Evolutionary conservation across 1,284 basidiomycete species (phyloP).

Genomic region (Melampsora americana): DNA sequence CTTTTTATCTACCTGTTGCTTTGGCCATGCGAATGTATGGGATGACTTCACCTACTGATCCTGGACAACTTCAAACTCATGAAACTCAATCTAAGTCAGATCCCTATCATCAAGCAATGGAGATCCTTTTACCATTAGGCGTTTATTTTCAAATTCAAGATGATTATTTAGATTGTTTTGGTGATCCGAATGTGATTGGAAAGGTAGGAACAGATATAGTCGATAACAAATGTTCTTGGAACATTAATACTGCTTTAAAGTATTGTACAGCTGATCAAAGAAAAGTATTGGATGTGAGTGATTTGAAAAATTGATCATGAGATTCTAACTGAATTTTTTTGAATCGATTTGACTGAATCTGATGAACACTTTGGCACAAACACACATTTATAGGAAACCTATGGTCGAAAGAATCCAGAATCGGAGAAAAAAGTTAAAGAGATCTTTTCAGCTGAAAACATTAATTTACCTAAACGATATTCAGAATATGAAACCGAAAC

Average conservation of each 20-base stretch:
- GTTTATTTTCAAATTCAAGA: conserved; percentile 99
- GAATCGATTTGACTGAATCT: too few relatives aligned
- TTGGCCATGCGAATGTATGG: conserved; percentile 73
- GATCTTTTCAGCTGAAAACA: conserved; percentile 63
- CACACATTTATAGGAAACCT: conserved; percentile 73
- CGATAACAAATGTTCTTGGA: conserved; percentile 99
- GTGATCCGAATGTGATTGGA: conserved; percentile 84
- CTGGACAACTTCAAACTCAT: conserved; percentile 58
- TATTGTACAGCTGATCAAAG: conserved; percentile 65
- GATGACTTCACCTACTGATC: conserved; percentile 18
- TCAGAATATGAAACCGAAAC: conserved; percentile 72
- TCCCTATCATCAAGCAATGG: conserved; percentile 74
- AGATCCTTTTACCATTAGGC: conserved; percentile 85
- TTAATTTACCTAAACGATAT: conserved; percentile 70
- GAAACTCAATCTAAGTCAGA: conserved; percentile 53
- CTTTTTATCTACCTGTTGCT: conserved; percentile 96
- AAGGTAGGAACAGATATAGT: conserved; percentile 98
- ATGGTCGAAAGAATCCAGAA: conserved; percentile 74
- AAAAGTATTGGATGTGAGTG: conserved; percentile 59
- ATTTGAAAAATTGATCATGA: too few relatives aligned
- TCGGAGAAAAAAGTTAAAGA: conserved; percentile 70
- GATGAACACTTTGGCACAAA: too few relatives aligned
- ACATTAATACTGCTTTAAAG: conserved; percentile 81
- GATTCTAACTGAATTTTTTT: neutral
- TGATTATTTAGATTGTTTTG: conserved; percentile 92